Evolutionary conservation across 108 stramenopile species (phyloP).

Genomic region (Cyclotella kingstonii): DNA sequence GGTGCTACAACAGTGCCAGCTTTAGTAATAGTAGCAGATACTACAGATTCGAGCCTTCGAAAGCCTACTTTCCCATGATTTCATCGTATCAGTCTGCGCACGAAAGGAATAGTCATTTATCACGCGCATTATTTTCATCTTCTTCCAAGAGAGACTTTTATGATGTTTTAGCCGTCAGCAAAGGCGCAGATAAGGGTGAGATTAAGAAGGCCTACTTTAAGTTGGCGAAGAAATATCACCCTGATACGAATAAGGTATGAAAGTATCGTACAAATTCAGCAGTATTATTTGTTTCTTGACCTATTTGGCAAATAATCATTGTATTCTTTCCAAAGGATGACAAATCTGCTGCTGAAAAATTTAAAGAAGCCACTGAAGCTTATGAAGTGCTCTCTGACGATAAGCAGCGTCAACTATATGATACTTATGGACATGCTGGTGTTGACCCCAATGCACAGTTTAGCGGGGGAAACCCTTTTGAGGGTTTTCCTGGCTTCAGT

Average conservation of each 20-base stretch:
- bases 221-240: slow-evolving; percentile 95
- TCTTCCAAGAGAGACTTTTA: slow-evolving; percentile 90
- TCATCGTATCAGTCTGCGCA: neutral
- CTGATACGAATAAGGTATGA: slow-evolving; percentile 85
- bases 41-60: too few relatives aligned
- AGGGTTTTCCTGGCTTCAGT: slow-evolving; percentile 51
- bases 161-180: slow-evolving; percentile 85
- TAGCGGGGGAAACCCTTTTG: slow-evolving; percentile 65
- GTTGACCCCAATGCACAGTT: slow-evolving; percentile 81
- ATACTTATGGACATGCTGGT: slow-evolving; percentile 90
- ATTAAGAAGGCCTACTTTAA: slow-evolving; percentile 93
- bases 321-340: slow-evolving; percentile 44
- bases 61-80: neutral
- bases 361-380: slow-evolving; percentile 92
- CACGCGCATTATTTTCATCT: slow-evolving; percentile 49
- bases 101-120: neutral
- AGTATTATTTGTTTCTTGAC: neutral
- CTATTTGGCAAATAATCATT: neutral
- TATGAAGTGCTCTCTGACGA: slow-evolving; percentile 95
- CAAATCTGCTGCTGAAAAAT: slow-evolving; percentile 69
- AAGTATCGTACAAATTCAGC: neutral
- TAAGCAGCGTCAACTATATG: slow-evolving; percentile 83
- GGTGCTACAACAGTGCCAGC: too few relatives aligned
- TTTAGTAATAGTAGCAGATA: too few relatives aligned
- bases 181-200: slow-evolving; percentile 75